Conservation (phyloP, 805 yeast genomes). For the Komagataella phaffii region DNA sequence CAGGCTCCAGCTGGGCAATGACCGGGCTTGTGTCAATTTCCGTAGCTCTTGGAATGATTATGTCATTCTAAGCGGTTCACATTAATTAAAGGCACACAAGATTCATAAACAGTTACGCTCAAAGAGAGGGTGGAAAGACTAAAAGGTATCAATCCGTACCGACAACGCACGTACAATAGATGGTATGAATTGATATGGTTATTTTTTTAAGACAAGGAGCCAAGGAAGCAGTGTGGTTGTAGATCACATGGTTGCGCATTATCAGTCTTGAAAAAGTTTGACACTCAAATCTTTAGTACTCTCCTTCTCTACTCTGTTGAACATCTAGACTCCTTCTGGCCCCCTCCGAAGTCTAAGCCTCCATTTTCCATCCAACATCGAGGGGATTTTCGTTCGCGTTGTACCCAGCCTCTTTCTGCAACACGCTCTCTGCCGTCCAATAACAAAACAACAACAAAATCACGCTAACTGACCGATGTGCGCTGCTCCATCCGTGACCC, state of each 20-base stretch:
- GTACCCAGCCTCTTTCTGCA: not conserved
- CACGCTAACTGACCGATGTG: not conserved
- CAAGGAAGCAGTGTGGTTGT: not conserved
- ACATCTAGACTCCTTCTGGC: not conserved
- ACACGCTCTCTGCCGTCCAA: not conserved
- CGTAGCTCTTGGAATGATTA: not conserved
- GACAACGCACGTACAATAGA: not conserved
- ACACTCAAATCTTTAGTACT: not conserved
- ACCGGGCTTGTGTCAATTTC: not conserved
- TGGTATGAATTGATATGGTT: not conserved
- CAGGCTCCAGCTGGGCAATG: slow-evolving; percentile 2
- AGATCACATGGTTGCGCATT: not conserved
- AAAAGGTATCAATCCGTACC: not conserved
- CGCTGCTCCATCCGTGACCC: not conserved
- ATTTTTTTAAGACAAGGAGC: not conserved
- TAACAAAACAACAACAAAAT: too few species aligned
- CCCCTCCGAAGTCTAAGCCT: not conserved
- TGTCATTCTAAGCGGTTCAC: not conserved
- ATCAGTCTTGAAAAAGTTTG: too few species aligned
- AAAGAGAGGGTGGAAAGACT: not conserved
- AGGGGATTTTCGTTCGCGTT: not conserved
- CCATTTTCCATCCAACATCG: not conserved
- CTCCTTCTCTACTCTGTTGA: not conserved
- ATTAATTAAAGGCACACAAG: not conserved
- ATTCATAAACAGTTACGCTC: not conserved